Base-by-base conservation (phyloP, 1,139 yeast genomes). In the Suhomyces wounanorum region DNA sequence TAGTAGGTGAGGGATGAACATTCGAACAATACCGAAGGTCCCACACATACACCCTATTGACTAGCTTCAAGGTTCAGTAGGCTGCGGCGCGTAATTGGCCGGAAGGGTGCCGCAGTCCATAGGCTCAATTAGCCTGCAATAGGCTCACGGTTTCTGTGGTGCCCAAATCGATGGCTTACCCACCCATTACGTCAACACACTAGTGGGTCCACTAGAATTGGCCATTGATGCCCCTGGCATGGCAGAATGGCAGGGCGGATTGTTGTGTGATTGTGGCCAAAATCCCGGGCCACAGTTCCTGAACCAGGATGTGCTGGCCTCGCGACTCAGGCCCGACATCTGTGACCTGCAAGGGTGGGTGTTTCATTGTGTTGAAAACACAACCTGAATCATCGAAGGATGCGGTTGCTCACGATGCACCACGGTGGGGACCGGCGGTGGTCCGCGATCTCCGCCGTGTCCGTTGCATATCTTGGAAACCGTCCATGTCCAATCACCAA, bases 331-430 rank as follows among this genome's bases (percentile, higher is more conserved):
- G 13, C 33, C 33, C 10, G 33, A 30, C 33, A 30, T 11, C 33
- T 26, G 21, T 41, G 44, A 41, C 44, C 44, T 41, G 44, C 43
- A 31, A 41, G 44, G 25, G 21, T 25, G 33, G 9, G 43, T 14
- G 26, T 31, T 31, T 17, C 36, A 37, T 38, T 43, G 45, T 33
- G 50, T 47, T 47, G 50, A 33, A 17, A 43, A 33, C 50, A 47
- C 50, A 47, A 47, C 50, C 40, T 10, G 40, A 11, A 11, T 30
- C 39, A 42, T 9, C 30, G 49, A 47, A 42, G 37, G 31, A 39
- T 16, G 28, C 26, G 38, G 46, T 47, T 47, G 50, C 50, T 47
- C 35, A 47, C 50, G 45, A 47, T 47, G 31, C 21, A 13, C 4
- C 26, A 9, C 11, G 37, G 17, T 21, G 37, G 37, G 9, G 37